Evolutionary conservation across 208 protist species (phyloP).

Genomic region (Leptomonas seymouri): DNA sequence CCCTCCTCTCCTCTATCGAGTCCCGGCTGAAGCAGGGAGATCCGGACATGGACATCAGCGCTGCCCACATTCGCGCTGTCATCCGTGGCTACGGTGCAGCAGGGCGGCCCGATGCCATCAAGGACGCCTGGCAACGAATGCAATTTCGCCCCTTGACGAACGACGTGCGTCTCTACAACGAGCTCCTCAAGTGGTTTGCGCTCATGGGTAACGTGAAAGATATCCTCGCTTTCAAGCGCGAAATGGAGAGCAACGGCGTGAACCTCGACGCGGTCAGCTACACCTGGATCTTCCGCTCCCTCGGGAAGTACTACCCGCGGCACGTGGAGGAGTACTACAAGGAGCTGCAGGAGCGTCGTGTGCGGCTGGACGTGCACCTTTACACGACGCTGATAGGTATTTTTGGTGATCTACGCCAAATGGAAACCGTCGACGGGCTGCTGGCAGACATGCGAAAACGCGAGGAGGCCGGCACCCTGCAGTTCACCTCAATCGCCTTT

Average conservation of each 20-base stretch:
- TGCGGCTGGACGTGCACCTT: constrained; percentile 75
- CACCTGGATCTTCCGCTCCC: constrained; percentile 74
- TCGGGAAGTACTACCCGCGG: constrained; percentile 87
- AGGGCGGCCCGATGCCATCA: constrained; percentile 72
- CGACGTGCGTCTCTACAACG: constrained; percentile 88
- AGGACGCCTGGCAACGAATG: constrained; percentile 76
- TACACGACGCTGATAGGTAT: constrained; percentile 86
- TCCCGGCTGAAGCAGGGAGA: constrained; percentile 82
- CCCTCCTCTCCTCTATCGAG: constrained; percentile 85
- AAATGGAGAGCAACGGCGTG: constrained; percentile 62
- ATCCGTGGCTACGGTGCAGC: constrained; percentile 89
- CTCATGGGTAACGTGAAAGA: constrained; percentile 90
- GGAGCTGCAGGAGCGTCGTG: constrained; percentile 59
- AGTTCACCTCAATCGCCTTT: constrained; percentile 77
- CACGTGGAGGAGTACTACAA: constrained; percentile 73
- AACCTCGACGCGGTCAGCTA: constrained; percentile 74
- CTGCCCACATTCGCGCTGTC: constrained; percentile 80
- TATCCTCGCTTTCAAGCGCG: constrained; percentile 61
- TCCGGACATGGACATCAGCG: constrained; percentile 86
- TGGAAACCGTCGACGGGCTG: constrained; percentile 54
- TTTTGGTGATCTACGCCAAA: constrained; percentile 71
- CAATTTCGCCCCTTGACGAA: constrained; percentile 64
- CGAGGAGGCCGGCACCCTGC: constrained; percentile 75
- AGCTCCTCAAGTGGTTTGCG: constrained; percentile 87
- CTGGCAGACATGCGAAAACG: constrained; percentile 66